Conservation (phyloP, 257 asterid genomes). For the Primulina tabacum region DNA sequence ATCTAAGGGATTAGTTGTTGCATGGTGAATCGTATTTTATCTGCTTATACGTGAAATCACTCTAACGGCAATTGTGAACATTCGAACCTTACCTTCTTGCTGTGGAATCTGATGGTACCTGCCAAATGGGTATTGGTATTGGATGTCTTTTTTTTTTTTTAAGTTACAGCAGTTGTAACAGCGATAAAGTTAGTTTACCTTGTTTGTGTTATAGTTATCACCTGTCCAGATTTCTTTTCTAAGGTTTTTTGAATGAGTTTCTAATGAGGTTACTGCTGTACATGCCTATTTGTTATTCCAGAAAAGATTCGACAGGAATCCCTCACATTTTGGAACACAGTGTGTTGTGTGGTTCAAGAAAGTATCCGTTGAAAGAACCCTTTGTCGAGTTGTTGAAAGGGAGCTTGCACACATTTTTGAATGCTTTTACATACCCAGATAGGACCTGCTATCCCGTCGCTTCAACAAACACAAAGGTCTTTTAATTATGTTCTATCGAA, state of each 20-base stretch:
- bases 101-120: constrained; percentile 11
- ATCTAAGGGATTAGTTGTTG: neutral
- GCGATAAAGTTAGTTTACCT: neutral
- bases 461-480: constrained; percentile 90
- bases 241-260: constrained; percentile 4
- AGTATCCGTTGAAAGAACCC: constrained; percentile 95
- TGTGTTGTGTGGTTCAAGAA: constrained; percentile 95
- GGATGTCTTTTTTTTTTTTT: constrained; percentile 5
- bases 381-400: constrained; percentile 95
- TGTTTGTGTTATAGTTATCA: neutral
- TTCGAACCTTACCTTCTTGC: neutral
- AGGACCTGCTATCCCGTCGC: constrained; percentile 99
- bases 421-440: constrained; percentile 98
- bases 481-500: constrained; percentile 19
- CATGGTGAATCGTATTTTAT: neutral
- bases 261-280: constrained; percentile 7
- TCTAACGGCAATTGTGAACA: neutral
- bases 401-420: constrained; percentile 88
- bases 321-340: constrained; percentile 98
- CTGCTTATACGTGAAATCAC: neutral
- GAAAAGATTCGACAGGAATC: constrained; percentile 97
- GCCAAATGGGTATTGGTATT: neutral
- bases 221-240: constrained; percentile 8
- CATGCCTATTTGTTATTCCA: constrained; percentile 40
- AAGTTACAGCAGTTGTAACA: constrained; percentile 10